phyloP scores from a whole-genome alignment of 305 asterid genomes.

The Withania somnifera region DNA sequence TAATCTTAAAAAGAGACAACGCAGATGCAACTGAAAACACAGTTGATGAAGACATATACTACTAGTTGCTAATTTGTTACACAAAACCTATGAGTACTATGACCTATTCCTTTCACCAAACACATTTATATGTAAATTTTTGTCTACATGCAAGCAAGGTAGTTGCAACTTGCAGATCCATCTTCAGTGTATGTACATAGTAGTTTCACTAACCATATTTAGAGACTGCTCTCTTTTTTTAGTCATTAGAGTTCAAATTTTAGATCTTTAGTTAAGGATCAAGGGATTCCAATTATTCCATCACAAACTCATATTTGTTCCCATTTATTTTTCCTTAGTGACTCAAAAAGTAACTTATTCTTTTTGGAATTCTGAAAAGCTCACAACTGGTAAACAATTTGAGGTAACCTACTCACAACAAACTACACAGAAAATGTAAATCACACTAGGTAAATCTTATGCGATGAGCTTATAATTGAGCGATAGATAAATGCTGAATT shows the following conservation, averaged over 20 bases:
- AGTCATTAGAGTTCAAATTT: background rate
- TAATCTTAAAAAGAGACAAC: background rate
- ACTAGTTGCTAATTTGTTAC: background rate
- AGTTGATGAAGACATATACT: background rate
- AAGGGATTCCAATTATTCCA: fast-evolving
- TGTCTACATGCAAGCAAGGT: background rate
- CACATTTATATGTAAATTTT: background rate
- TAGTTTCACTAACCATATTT: background rate
- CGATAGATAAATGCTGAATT: too few relatives aligned
- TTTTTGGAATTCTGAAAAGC: too few relatives aligned
- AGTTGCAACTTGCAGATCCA: background rate
- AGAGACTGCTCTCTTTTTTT: background rate
- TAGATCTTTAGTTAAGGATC: fast-evolving
- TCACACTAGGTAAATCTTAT: too few relatives aligned
- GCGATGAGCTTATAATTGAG: too few relatives aligned
- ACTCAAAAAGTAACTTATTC: background rate
- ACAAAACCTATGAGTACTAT: background rate
- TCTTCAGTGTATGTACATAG: background rate
- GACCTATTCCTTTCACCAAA: background rate
- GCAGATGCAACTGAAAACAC: background rate
- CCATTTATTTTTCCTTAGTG: background rate
- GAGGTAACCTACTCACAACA: too few relatives aligned
- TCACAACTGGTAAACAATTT: too few relatives aligned
- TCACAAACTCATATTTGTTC: too few relatives aligned
- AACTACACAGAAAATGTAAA: too few relatives aligned